Base-by-base conservation (phyloP, 495 filamentous ascomycete genomes). In the Tuber borchii region DNA sequence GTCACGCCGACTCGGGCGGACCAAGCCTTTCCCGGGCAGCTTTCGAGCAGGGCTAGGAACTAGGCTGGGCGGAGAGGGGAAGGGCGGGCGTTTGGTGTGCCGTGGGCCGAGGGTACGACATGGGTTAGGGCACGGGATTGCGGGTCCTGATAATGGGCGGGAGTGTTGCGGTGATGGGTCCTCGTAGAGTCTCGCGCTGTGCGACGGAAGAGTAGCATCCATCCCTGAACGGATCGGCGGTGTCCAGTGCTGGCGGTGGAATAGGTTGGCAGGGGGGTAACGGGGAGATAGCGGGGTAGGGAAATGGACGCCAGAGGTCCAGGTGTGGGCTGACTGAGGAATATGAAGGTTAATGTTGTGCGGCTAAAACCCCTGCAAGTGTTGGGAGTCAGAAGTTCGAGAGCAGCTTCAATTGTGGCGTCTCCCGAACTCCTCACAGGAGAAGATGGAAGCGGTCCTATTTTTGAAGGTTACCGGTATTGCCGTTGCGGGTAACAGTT, bases 1-100 rank as follows among this genome's bases (percentile, higher is more conserved):
- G 34, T 37, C 34, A n/a, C n/a, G n/a, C n/a, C n/a, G n/a, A n/a
- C n/a, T n/a, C n/a, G n/a, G n/a, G n/a, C n/a, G n/a, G n/a, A n/a
- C n/a, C n/a, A n/a, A n/a, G n/a, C n/a, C n/a, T n/a, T n/a, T n/a
- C n/a, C n/a, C n/a, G n/a, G n/a, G n/a, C n/a, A n/a, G 26, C 79
- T 70, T 19, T 85, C 83, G 7, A 85, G 71, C 34, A 85, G 78
- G 0, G 82, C 77, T 56, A 84, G 76, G 70, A 85, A 84, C 0
- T 85, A 71, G 40, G 84, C 79, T 14, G 82, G 80, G 9, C 85
- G 70, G 74, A 81, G 46, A 34, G 76, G 40, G 70, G 82, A n/a
- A 42, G 68, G 83, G n/a, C 8, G 80, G 56, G 76, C 74, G 65
- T 43, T 17, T 74, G 84, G 71, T 80, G 70, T 51, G 80, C 82